Conservation (phyloP, 441 rosid species). For the Erodium trifolium region DNA sequence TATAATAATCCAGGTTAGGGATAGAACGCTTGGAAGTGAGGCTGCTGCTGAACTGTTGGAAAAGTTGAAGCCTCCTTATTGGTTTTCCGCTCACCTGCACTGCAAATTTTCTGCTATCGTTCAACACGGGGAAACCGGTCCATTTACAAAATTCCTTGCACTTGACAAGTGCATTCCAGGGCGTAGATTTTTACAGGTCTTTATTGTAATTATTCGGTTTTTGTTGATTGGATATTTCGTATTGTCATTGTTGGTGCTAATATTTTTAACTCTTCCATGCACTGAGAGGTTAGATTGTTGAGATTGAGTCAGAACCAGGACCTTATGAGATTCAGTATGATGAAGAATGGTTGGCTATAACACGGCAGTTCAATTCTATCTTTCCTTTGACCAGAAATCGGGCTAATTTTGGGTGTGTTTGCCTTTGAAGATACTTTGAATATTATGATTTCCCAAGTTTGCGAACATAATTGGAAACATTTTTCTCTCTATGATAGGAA, state of each 20-base stretch:
- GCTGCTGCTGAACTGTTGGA: constrained; percentile 75
- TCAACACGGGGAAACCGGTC: constrained; percentile 63
- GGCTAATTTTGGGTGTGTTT: constrained; percentile 48
- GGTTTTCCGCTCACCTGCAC: constrained; percentile 45
- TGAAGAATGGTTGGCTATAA: constrained; percentile 83
- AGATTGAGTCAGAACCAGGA: constrained; percentile 31
- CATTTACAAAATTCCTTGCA: constrained; percentile 76
- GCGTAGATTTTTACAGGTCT: constrained; percentile 65
- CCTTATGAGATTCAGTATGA: constrained; percentile 69
- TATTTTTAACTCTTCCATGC: constrained; percentile 19
- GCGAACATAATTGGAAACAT: background rate
- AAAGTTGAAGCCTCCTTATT: constrained; percentile 62
- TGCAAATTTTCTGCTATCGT: constrained; percentile 64
- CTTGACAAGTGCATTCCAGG: constrained; percentile 80
- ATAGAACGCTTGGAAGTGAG: constrained; percentile 69
- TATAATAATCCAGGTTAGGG: constrained; percentile 37
- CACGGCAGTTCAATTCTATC: constrained; percentile 48
- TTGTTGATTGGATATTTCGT: constrained; percentile 16
- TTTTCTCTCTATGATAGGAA: constrained; percentile 28
- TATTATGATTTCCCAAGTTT: constrained; percentile 8
- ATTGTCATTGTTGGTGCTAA: constrained; percentile 18
- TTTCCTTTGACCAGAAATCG: constrained; percentile 47
- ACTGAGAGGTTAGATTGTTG: constrained; percentile 34
- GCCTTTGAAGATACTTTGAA: constrained; percentile 12
- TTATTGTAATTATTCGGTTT: constrained; percentile 1